Evolutionary conservation across 192 early-diverging fungal genomes (phyloP).

Genomic region (Coemansia javaensis): DNA sequence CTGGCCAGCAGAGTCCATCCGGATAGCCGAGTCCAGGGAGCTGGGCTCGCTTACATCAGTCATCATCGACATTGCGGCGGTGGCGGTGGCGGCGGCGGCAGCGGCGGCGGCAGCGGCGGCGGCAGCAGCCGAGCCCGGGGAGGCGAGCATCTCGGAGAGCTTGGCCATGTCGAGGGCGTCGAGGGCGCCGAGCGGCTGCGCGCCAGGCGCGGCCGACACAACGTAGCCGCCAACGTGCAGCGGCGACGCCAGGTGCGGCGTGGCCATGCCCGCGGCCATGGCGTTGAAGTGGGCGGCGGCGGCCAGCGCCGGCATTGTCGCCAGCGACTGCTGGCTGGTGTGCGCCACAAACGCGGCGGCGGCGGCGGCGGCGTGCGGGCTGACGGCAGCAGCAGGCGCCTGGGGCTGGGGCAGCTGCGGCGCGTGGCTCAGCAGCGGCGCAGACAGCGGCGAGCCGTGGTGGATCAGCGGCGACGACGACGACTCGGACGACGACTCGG

Average conservation of each 20-base stretch:
- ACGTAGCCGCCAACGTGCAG: conserved; percentile 30
- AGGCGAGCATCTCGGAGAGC: conserved; percentile 25
- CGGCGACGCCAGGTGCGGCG: conserved; percentile 1
- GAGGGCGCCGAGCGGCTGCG: conserved; percentile 4
- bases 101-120: not conserved
- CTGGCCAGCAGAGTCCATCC: conserved; percentile 1
- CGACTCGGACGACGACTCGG: conserved; percentile 3
- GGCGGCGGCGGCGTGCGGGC: conserved; percentile 9
- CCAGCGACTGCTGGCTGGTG: conserved; percentile 17
- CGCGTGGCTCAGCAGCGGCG: conserved; percentile 23
- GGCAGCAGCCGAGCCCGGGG: not conserved
- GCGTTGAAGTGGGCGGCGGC: conserved; percentile 15
- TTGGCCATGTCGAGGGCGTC: conserved; percentile 32
- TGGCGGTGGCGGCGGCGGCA: not conserved
- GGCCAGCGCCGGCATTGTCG: conserved; percentile 4
- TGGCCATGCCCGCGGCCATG: conserved; percentile 15
- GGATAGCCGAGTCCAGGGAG: too few relatives aligned
- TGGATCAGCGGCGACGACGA: conserved; percentile 21
- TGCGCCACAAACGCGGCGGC: conserved; percentile 35
- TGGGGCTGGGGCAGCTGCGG: conserved; percentile 21
- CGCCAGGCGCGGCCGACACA: not conserved
- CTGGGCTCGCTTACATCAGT: conserved; percentile 1
- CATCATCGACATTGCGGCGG: conserved; percentile 8
- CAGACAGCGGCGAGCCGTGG: conserved; percentile 36
- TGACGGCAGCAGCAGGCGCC: not conserved